These are phyloP conservation scores for sweet orange (Citrus sinensis) DNA, from an alignment of 345 rosid genomes.

Conservation along the genomic window DVS_A1.0 CM039167.1:627001-627500, in stretches of 20 bases:
- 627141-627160: too few species aligned
- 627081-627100: constrained; percentile 23
- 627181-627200: too few species aligned
- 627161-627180: too few species aligned
- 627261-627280: background rate
- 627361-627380: too few species aligned
- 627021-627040: constrained; percentile 45
- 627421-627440: background rate
- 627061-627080: constrained; percentile 85
- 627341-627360: too few species aligned
- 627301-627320: background rate
- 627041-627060: constrained; percentile 90
- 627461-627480: background rate
- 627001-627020: constrained; percentile 66
- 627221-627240: background rate
- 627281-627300: background rate
- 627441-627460: constrained; percentile 10
- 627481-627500: background rate
- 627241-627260: background rate
- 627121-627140: too few species aligned
- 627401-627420: background rate
- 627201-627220: background rate
- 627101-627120: too few species aligned
- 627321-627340: background rate
- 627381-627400: too few species aligned